A percentile compares a stretch with the other conserved stretches of the same genome.
Evolutionary conservation across 768 basidiomycete species (phyloP).

Genomic region (Rossbeevera mucosa): DNA sequence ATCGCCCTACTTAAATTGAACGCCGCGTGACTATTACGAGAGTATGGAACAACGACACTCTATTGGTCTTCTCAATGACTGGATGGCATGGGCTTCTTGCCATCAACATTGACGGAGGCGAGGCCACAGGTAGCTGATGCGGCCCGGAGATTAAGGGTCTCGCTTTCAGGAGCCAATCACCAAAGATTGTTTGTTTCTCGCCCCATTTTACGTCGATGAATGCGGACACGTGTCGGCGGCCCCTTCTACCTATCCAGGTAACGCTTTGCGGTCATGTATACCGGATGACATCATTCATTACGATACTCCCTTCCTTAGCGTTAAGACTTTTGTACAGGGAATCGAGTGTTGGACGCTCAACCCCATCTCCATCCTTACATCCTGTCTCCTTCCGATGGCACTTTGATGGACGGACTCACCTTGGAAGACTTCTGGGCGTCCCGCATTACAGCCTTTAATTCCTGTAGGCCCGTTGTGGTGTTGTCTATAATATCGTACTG

Average conservation of each 20-base stretch:
- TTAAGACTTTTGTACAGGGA: background rate
- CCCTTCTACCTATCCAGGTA: constrained; percentile 1
- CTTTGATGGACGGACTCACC: constrained; percentile 5
- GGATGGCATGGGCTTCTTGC: background rate
- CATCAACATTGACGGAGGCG: background rate
- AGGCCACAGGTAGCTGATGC: background rate
- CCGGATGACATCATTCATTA: background rate
- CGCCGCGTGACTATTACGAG: background rate
- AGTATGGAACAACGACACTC: background rate
- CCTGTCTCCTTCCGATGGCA: background rate
- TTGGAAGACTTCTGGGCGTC: constrained; percentile 10
- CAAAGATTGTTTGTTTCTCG: background rate
- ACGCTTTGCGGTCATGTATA: background rate
- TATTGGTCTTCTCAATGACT: background rate
- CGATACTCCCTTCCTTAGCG: background rate
- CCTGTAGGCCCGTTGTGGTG: background rate
- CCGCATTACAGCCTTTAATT: constrained; percentile 8
- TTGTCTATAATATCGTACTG: background rate
- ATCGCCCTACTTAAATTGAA: background rate
- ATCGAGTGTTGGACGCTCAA: background rate
- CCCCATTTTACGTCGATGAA: background rate
- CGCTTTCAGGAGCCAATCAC: background rate
- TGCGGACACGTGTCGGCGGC: background rate
- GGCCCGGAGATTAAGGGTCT: background rate
- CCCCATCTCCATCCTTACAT: background rate